These are phyloP conservation scores for Ophiostoma pallidulum DNA, from an alignment of 2,329 filamentous ascomycete species.

Conservation along the genomic window DNA sequence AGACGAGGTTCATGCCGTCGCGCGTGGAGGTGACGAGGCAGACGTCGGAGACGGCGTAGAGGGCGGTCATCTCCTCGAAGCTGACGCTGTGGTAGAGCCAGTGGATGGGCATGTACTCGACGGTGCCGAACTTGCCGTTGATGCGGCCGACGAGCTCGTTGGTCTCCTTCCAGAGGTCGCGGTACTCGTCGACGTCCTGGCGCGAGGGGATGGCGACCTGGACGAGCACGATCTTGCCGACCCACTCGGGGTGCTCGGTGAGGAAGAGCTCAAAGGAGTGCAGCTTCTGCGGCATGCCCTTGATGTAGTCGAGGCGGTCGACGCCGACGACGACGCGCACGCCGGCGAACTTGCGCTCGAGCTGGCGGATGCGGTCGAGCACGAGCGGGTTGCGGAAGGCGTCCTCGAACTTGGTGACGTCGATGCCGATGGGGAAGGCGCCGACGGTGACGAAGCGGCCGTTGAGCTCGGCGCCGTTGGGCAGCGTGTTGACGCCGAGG, in stretches of 20 bases:
- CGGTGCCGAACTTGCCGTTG: conserved; percentile 92
- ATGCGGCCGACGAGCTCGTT: conserved; percentile 96
- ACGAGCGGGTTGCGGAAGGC: conserved; percentile 78
- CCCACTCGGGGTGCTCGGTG: conserved; percentile 95
- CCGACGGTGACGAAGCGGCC: conserved; percentile 84
- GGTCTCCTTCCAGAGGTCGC: conserved; percentile 88
- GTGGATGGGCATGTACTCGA: conserved; percentile 98
- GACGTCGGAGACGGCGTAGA: conserved; percentile 86
- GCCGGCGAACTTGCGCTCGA: conserved; percentile 86
- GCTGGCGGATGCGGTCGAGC: conserved; percentile 72
- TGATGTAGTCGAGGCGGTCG: conserved; percentile 96
- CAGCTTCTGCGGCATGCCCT: conserved; percentile 94
- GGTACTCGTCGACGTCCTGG: conserved; percentile 95
- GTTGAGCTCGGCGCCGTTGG: conserved; percentile 86
- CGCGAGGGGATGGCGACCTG: conserved; percentile 92
- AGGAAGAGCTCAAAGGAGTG: conserved; percentile 95
- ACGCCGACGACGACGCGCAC: conserved; percentile 96
- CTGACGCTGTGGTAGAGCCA: conserved; percentile 94
- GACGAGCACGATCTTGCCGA: conserved; percentile 91
- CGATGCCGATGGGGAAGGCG: conserved; percentile 95
- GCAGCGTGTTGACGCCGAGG: conserved; percentile 68
- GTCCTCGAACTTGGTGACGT: conserved; percentile 91
- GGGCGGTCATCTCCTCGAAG: conserved; percentile 87
- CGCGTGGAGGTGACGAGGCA: conserved; percentile 92
- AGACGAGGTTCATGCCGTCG: conserved; percentile 97